Percentiles rank a stretch among this genome's conserved stretches.
phyloP scores from a whole-genome alignment of 2,329 filamentous ascomycete species.

The Epichloe coenophiala region DNA sequence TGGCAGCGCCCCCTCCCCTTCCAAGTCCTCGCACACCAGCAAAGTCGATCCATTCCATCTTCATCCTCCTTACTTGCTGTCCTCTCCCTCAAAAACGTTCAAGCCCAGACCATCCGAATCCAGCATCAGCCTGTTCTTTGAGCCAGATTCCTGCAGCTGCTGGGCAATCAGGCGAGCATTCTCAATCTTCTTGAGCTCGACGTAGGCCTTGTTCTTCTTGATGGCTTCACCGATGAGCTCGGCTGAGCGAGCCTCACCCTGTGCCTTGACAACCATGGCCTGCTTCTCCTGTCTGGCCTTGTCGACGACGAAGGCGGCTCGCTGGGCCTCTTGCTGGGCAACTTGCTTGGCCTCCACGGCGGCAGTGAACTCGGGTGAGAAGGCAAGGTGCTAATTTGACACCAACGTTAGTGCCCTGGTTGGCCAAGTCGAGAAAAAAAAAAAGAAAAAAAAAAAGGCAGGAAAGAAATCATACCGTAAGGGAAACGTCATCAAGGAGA shows the following conservation, averaged over 20 bases:
- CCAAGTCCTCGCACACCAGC: no score
- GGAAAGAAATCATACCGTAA: conserved; percentile 53
- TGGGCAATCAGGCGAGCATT: conserved; percentile 83
- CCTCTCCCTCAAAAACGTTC: conserved; percentile 55
- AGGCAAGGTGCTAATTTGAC: conserved; percentile 46
- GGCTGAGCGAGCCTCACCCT: conserved; percentile 96
- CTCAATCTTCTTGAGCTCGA: conserved; percentile 96
- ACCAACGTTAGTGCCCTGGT: neutral
- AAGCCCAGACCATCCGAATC: conserved; percentile 83
- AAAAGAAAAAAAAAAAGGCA: neutral
- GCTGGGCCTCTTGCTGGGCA: conserved; percentile 84
- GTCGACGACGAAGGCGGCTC: conserved; percentile 94
- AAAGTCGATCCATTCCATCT: neutral
- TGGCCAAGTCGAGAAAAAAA: neutral
- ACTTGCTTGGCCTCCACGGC: conserved; percentile 64
- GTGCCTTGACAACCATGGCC: conserved; percentile 92
- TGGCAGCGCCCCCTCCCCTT: neutral
- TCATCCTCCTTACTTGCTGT: conserved; percentile 26
- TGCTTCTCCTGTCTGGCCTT: conserved; percentile 99
- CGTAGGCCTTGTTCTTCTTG: conserved; percentile 97
- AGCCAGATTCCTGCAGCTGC: conserved; percentile 72
- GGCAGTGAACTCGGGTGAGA: conserved; percentile 61
- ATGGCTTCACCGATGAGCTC: conserved; percentile 97
- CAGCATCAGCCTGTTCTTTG: conserved; percentile 87
- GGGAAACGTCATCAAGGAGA: conserved; percentile 87